Evolutionary conservation across 805 yeast species (phyloP), one percentile per base, ranked within the genome.

Genomic region (Kodamaea fukazawae): DNA sequence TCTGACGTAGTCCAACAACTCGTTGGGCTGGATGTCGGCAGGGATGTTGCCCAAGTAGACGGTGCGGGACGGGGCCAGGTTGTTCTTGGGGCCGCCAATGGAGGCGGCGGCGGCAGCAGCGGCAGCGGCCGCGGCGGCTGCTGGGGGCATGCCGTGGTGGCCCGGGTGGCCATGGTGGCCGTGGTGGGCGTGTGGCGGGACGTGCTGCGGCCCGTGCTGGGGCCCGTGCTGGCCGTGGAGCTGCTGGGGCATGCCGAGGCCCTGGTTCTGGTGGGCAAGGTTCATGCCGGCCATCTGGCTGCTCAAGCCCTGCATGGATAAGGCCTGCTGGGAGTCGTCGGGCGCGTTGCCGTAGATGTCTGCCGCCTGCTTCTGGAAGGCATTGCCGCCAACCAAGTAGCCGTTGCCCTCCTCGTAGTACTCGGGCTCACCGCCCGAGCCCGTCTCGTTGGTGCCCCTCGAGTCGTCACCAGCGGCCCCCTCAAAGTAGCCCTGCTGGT

Each of bases 21-120:
- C 96, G 51, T 84, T 80, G 4, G 91, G 79, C 13, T 89, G 78
- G 42, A 89, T 73, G 45, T 83, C 85, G n/a, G 74, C 63, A 1
- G 98, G 96, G 28, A 91, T 75, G 57, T 87, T 88, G 11, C 96
- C 96, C 53, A 91, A 69, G 57, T 88, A 87, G 7, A 91, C 95
- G 0, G 97, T 88, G 59, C 97, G 78, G 14, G 89, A 82, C 28
- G 85, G 85, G 2, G 84, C 83, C 26, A 54, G 63, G 11, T 33
- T 38, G 36, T 33, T 33, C 27, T 38, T 38, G 26, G 46, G 31
- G 15, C 29, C 26, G 33, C 46, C 16, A 39, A 31, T 26, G 29
- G 44, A n/a, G 35, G 37, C 13, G 34, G 35, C 35, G 20, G 40
- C 17, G 23, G 37, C 25, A 14, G 37, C 25, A 16, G 35, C 23